These are phyloP conservation scores for Cryptosporidium parvum DNA, from an alignment of 169 alveolate genomes.

Conservation along the genomic window DNA sequence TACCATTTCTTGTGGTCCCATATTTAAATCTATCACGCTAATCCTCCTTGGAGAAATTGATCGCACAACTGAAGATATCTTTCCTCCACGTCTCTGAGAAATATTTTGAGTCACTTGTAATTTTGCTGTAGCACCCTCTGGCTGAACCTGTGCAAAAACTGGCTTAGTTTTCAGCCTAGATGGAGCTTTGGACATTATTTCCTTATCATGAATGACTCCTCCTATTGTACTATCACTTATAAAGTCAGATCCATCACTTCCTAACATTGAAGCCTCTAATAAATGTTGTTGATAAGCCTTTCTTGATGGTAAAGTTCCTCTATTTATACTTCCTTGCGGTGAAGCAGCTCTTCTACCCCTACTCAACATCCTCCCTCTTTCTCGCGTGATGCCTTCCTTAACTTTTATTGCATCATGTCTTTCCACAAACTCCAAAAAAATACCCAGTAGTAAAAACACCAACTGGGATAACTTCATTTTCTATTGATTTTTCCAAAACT, in stretches of 20 bases:
- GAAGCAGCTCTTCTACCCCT: constrained; percentile 3
- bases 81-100: constrained; percentile 4
- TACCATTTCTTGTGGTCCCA: constrained; percentile 73
- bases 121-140: background rate
- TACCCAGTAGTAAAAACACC: constrained; percentile 8
- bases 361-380: constrained; percentile 33
- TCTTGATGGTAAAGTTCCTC: constrained; percentile 12
- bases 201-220: background rate
- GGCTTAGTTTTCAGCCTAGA: constrained; percentile 15
- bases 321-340: background rate
- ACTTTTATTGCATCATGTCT: background rate
- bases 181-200: constrained; percentile 52
- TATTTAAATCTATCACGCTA: constrained; percentile 48
- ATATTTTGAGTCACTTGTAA: background rate
- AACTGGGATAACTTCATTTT: constrained; percentile 9
- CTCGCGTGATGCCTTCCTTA: background rate
- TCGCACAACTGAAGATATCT: constrained; percentile 14
- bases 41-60: constrained; percentile 66
- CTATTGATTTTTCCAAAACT: background rate
- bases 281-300: constrained; percentile 2
- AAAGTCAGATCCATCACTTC: constrained; percentile 33
- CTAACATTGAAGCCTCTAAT: constrained; percentile 11
- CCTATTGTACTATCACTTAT: constrained; percentile 41
- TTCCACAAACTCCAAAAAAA: background rate
- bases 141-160: background rate